Evolutionary conservation across 768 basidiomycete species (phyloP).

Genomic region (Mycena chlorophos): DNA sequence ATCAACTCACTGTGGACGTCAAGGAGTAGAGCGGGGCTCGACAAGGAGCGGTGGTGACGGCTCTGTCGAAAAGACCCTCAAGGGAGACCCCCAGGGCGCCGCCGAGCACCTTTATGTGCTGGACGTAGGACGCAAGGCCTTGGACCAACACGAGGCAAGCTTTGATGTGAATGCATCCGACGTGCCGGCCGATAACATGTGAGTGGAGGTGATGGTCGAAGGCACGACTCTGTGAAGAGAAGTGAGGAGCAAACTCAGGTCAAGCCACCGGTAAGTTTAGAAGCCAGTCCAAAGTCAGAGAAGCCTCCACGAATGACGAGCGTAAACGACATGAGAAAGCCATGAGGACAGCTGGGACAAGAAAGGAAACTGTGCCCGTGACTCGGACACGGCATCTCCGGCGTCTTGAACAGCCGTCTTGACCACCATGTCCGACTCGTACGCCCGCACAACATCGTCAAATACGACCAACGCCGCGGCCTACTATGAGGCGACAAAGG

Average conservation of each 20-base stretch:
- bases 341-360: too few relatives aligned
- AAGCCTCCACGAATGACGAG: background rate
- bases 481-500: conserved; percentile 58
- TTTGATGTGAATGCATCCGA: conserved; percentile 21
- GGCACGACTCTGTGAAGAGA: background rate
- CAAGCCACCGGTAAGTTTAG: too few relatives aligned
- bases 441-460: too few relatives aligned
- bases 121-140: conserved; percentile 25
- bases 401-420: too few relatives aligned
- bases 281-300: too few relatives aligned
- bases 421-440: too few relatives aligned
- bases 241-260: too few relatives aligned
- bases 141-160: conserved; percentile 24
- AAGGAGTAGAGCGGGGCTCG: conserved; percentile 2
- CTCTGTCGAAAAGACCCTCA: conserved; percentile 18
- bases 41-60: conserved; percentile 7
- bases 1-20: conserved; percentile 10
- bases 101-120: conserved; percentile 25
- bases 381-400: too few relatives aligned
- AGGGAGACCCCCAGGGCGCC: conserved; percentile 19
- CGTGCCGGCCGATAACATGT: conserved; percentile 19
- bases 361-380: too few relatives aligned
- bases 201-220: background rate
- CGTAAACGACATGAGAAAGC: background rate
- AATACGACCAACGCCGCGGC: conserved; percentile 47